Evolutionary conservation across 23 red algal species (phyloP), one percentile per base, ranked within the genome.

Genomic region (Porphyridium purpureum): DNA sequence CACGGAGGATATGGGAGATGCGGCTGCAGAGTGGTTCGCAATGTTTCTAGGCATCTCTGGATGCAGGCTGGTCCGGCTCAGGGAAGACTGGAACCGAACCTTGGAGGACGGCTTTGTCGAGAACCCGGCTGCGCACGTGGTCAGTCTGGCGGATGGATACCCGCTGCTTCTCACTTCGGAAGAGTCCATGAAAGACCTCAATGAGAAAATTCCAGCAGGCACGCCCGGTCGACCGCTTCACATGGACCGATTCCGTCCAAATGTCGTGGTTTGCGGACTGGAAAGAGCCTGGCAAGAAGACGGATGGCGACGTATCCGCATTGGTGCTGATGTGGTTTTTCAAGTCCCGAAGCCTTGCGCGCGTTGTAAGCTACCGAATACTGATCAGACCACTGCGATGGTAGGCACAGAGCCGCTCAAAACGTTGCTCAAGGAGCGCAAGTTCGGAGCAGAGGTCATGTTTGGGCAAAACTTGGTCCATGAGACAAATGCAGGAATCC

Each of bases 351-450:
- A 72, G 24, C 5, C 5, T 8, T 83, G 76, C 54, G 46, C 27
- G 19, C 65, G 76, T 1, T 83, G 76, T 36, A 50, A 83, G 34
- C 59, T 83, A 3, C 44, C 57, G 1, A 62, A 48, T 3, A 22
- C 17, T 22, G 44, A 15, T 1, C 0, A 3, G 3, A 22, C 19
- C 14, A 2, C 44, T 0, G 3, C 44, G 3, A 0, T 5, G 2
- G 44, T 48, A 2, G 44, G 19, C 3, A 8, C 19, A 15, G 44
- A 21, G 44, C 23, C 19, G 19, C 5, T 21, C 9, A 15, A 22
- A 0, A 48, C 44, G 3, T 21, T 48, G 44, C 17, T 21, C 44
- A 9, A 48, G 44, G 9, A 15, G 44, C 44, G 44, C 17, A 15
- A 22, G 44, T 15, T 48, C 17, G 44, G 6, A 15, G 9, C 17